Evolutionary conservation across 371 early-diverging fungal species (phyloP).

Genomic region (Enterocytospora artemiae): DNA sequence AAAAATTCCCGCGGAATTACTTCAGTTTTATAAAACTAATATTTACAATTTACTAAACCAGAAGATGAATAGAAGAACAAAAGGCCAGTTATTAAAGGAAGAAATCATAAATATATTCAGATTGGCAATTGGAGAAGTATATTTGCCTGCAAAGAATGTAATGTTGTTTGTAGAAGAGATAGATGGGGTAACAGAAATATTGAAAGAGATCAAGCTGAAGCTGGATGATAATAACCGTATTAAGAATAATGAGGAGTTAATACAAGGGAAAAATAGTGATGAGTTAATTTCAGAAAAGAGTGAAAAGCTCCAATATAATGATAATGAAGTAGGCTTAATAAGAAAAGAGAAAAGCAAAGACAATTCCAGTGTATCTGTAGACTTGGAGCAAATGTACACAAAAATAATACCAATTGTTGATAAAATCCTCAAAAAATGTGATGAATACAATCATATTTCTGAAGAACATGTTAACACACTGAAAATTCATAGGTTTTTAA

Average conservation of each 20-base stretch:
- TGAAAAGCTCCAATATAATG: too few relatives aligned
- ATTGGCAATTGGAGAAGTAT: neutral
- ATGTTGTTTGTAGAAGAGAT: neutral
- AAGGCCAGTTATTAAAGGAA: neutral
- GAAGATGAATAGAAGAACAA: neutral
- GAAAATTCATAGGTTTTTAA: constrained; percentile 2
- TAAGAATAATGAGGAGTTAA: constrained; percentile 1
- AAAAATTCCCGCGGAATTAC: neutral
- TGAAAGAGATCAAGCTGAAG: constrained; percentile 1
- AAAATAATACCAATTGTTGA: neutral
- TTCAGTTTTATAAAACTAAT: neutral
- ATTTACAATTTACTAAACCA: neutral
- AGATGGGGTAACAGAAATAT: neutral
- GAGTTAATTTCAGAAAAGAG: too few relatives aligned
- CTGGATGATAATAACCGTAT: too few relatives aligned
- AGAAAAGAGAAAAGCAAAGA: too few relatives aligned
- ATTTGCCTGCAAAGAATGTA: neutral
- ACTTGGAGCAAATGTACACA: neutral
- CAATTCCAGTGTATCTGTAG: neutral
- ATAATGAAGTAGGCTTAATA: too few relatives aligned
- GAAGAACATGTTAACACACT: neutral
- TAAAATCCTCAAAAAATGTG: neutral
- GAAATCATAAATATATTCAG: neutral
- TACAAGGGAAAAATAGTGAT: too few relatives aligned
- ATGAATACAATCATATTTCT: neutral